Evolutionary conservation across 208 protist species (phyloP).

Genomic region (Leishmania amazonensis): DNA sequence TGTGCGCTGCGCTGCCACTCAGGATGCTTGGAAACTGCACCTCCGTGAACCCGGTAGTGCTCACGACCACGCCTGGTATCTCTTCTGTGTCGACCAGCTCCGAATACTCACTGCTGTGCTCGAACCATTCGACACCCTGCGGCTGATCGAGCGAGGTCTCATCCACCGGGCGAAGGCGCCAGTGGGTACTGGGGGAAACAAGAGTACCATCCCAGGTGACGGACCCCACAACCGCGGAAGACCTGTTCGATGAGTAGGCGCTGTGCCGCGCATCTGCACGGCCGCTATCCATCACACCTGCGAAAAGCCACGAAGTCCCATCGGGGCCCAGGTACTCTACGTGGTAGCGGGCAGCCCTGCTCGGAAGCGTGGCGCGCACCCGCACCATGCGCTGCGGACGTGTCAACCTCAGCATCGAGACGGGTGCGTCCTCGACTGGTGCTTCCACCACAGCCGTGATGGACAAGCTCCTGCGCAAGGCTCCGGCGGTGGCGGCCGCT

Average conservation of each 20-base stretch:
- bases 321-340: conserved; percentile 80
- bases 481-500: too few species aligned
- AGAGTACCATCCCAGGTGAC: conserved; percentile 42
- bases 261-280: neutral
- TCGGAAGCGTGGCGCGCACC: conserved; percentile 51
- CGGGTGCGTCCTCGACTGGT: neutral
- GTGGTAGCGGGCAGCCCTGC: conserved; percentile 37
- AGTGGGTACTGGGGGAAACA: conserved; percentile 45
- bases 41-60: conserved; percentile 46
- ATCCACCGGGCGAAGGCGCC: conserved; percentile 49
- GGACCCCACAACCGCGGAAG: neutral
- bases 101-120: conserved; percentile 26
- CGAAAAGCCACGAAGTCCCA: conserved; percentile 54
- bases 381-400: conserved; percentile 36
- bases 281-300: conserved; percentile 40
- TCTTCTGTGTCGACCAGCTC: conserved; percentile 32
- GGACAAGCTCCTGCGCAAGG: neutral
- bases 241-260: neutral
- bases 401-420: conserved; percentile 12
- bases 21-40: conserved; percentile 27
- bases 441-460: neutral
- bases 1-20: conserved; percentile 9
- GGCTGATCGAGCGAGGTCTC: neutral
- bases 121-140: conserved; percentile 51
- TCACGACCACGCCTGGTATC: conserved; percentile 34